Evolutionary conservation across 1,139 yeast genomes (phyloP), one percentile per base, ranked within the genome.

Genomic region (Magnusiomyces suaveolens): DNA sequence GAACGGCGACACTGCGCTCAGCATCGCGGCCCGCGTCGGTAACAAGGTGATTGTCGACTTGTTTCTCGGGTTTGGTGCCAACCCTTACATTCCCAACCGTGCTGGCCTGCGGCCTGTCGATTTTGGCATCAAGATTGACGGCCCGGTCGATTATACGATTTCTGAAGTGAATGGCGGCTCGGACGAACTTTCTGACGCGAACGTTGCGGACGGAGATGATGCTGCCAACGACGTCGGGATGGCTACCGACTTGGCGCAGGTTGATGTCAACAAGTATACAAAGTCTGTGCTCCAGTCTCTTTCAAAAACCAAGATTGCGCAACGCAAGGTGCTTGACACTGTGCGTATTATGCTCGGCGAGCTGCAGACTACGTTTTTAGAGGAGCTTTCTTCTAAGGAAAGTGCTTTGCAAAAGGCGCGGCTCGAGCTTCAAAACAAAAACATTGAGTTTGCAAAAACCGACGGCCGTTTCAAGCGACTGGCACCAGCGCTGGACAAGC

Each of bases 11-110:
- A 82, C 92, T 54, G 75, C 77, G n/a, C 74, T 92, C 56, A 95
- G 90, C 67, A 80, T 89, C 57, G 97, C 97, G 0, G 94, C 96
- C 0, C 83, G 95, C 64, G 78, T 84, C 52, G 97, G 96, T 33
- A 84, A 86, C 62, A 81, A 79, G 60, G 83, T 90, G 70, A 82
- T 92, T 58, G 86, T 88, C 23, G 88, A 85, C 57, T 82, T 88
- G 54, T 75, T 92, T 54, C 67, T 92, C 25, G 95, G 85, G 60
- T 82, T 92, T 50, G 92, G 94, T 36, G 97, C 97, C 0, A 94
- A 89, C 65, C 80, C 87, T 2, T 75, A 76, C 44, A 74, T 87
- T 48, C 79, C 89, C 2, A 94, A 92, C 66, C 84, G 87, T 53
- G 84, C 90, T 6, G 96, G 96, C 0, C 76, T 89, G 38, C 80